phyloP scores from a whole-genome alignment of 2,329 filamentous ascomycete genomes.

The Graphilbum sp. region DNA sequence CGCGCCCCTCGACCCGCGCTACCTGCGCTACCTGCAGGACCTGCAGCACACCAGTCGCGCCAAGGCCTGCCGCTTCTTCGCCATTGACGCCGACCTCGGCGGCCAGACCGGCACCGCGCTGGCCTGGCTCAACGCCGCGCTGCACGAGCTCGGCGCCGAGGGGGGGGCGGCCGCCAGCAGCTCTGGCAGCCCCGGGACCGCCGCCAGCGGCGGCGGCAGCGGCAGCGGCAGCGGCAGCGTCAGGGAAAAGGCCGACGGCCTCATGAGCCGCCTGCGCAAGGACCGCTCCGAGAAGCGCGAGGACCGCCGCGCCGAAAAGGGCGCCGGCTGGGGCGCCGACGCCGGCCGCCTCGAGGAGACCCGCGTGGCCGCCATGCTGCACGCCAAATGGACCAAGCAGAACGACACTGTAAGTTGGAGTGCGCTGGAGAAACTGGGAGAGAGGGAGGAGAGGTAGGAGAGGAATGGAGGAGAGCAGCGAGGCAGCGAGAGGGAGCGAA shows the following conservation, averaged over 20 bases:
- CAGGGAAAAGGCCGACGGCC: constrained; percentile 27
- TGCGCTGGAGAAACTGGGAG: no score
- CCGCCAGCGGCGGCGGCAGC: not conserved
- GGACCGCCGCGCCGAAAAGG: constrained; percentile 63
- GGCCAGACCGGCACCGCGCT: constrained; percentile 73
- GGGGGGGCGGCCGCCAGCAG: constrained; percentile 13
- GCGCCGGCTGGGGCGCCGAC: constrained; percentile 60
- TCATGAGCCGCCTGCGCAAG: constrained; percentile 51
- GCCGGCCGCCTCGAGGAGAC: constrained; percentile 74
- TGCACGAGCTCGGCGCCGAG: constrained; percentile 56
- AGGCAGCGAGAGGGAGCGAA: no score
- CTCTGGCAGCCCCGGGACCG: constrained; percentile 9
- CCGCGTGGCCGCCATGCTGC: constrained; percentile 70
- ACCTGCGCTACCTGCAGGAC: constrained; percentile 62
- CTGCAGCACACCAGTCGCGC: constrained; percentile 60
- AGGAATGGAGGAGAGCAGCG: no score
- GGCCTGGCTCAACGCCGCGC: constrained; percentile 68
- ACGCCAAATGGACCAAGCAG: constrained; percentile 78
- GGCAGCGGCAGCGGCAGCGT: not conserved
- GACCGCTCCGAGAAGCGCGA: constrained; percentile 48
- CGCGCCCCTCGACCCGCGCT: constrained; percentile 36
- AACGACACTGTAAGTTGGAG: constrained; percentile 69
- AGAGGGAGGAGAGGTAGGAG: no score
- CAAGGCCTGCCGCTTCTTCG: constrained; percentile 80
- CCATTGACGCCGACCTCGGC: constrained; percentile 70